Evolutionary conservation across 2,329 filamentous ascomycete species (phyloP).

Genomic region (Sporothrix humicola): DNA sequence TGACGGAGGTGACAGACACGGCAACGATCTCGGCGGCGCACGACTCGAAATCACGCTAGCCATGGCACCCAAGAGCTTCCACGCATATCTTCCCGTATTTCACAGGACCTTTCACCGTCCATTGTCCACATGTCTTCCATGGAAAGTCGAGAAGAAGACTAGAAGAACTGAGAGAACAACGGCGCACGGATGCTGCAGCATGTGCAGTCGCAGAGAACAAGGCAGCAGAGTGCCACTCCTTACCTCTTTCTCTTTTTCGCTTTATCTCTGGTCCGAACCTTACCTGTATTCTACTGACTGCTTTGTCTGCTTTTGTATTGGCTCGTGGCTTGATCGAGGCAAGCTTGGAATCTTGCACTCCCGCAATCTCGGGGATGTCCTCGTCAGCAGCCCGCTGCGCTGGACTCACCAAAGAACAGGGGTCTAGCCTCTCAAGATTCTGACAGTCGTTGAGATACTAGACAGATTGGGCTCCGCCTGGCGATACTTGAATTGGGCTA

Average conservation of each 20-base stretch:
- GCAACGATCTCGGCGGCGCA: constrained; percentile 19
- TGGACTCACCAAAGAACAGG: constrained; percentile 9
- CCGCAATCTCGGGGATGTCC: constrained; percentile 26
- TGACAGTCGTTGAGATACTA: neutral
- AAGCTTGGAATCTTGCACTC: constrained; percentile 19
- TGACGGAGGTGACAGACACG: constrained; percentile 4
- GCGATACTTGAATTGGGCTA: neutral
- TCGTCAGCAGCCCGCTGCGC: constrained; percentile 4
- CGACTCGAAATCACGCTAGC: neutral
- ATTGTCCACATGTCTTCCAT: neutral
- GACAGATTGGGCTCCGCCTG: constrained; percentile 14
- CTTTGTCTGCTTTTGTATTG: constrained; percentile 22
- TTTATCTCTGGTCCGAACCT: neutral
- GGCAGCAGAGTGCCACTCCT: neutral
- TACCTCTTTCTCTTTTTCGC: neutral
- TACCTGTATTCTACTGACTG: neutral
- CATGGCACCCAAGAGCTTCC: neutral
- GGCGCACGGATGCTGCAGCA: neutral
- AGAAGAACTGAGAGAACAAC: neutral
- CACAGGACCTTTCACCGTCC: neutral
- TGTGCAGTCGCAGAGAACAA: neutral
- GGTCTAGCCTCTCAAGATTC: neutral
- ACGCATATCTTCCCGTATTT: neutral
- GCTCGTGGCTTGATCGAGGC: constrained; percentile 9
- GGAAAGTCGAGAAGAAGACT: neutral